Evolutionary conservation across 2,329 filamentous ascomycete species (phyloP).

Genomic region (Monosporascus sp.): DNA sequence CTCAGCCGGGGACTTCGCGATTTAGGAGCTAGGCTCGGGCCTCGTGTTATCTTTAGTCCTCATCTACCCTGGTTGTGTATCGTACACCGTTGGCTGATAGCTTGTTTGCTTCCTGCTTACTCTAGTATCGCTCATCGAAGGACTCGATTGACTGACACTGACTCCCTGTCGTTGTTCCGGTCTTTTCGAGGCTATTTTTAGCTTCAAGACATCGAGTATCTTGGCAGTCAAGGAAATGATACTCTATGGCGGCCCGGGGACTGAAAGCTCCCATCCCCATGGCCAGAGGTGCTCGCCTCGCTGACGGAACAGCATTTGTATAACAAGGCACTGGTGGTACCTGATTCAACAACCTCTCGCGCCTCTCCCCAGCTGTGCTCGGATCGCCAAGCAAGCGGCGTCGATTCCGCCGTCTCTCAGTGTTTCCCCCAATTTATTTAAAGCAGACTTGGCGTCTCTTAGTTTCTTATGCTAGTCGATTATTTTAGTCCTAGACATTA

Average conservation of each 20-base stretch:
- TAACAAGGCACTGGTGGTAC: neutral
- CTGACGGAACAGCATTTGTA: neutral
- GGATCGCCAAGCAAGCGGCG: conserved; percentile 17
- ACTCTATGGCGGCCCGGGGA: conserved; percentile 12
- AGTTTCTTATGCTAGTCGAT: conserved; percentile 29
- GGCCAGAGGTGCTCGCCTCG: too few species aligned
- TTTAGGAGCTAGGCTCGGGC: neutral
- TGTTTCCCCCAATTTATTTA: conserved; percentile 10
- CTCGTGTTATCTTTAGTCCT: neutral
- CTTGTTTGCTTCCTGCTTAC: neutral
- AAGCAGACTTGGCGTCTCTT: conserved; percentile 19
- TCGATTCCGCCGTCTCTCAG: conserved; percentile 20
- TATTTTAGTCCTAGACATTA: conserved; percentile 20
- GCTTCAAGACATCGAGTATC: conserved; percentile 17
- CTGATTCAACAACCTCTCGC: conserved; percentile 1
- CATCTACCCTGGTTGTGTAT: neutral
- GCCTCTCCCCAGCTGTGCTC: conserved; percentile 30
- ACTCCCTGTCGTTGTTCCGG: neutral
- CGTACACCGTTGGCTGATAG: neutral
- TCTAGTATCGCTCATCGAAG: too few species aligned
- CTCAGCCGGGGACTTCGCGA: conserved; percentile 25
- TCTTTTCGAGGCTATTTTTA: conserved; percentile 16
- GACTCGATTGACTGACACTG: neutral
- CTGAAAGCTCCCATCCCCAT: conserved; percentile 2
- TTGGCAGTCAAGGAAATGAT: conserved; percentile 20